phyloP scores from a whole-genome alignment of 371 early-diverging fungal species.

The Haplosporangium sp. region DNA sequence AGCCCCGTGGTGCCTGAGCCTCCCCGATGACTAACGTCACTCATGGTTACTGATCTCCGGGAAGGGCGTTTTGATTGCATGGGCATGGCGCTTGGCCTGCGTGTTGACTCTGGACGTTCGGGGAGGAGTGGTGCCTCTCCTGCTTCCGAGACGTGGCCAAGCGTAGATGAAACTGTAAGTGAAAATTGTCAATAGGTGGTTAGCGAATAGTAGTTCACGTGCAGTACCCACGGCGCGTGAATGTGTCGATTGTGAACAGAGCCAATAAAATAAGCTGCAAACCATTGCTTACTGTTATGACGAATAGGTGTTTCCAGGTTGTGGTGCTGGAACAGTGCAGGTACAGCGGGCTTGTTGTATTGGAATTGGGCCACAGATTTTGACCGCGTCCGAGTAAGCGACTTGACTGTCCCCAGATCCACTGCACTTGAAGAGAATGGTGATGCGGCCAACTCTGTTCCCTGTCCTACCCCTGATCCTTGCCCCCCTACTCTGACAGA shows the following conservation, averaged over 20 bases:
- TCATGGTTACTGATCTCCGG: slow-evolving; percentile 33
- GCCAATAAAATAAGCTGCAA: not conserved
- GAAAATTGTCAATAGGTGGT: not conserved
- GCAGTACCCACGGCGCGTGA: not conserved
- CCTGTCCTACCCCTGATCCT: no score
- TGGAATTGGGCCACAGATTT: slow-evolving; percentile 46
- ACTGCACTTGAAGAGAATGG: not conserved
- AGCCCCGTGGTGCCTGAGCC: slow-evolving; percentile 9
- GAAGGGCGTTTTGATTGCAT: slow-evolving; percentile 6
- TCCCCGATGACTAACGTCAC: slow-evolving; percentile 26
- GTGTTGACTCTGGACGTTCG: not conserved
- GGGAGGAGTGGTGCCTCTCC: not conserved
- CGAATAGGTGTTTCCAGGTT: not conserved
- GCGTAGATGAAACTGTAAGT: not conserved
- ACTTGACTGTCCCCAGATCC: not conserved
- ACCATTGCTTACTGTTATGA: slow-evolving; percentile 7
- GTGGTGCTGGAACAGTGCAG: slow-evolving; percentile 4
- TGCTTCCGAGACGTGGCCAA: not conserved
- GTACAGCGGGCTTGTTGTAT: not conserved
- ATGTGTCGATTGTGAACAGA: not conserved
- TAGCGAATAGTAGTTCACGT: no score
- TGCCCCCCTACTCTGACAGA: no score
- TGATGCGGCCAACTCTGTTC: not conserved
- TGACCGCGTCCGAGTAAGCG: slow-evolving; percentile 28
- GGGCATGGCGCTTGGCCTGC: not conserved